Percentiles rank a stretch among this genome's conserved stretches.
Conservation (phyloP, 352 stramenopile species). For the Pythium folliculosum region DNA sequence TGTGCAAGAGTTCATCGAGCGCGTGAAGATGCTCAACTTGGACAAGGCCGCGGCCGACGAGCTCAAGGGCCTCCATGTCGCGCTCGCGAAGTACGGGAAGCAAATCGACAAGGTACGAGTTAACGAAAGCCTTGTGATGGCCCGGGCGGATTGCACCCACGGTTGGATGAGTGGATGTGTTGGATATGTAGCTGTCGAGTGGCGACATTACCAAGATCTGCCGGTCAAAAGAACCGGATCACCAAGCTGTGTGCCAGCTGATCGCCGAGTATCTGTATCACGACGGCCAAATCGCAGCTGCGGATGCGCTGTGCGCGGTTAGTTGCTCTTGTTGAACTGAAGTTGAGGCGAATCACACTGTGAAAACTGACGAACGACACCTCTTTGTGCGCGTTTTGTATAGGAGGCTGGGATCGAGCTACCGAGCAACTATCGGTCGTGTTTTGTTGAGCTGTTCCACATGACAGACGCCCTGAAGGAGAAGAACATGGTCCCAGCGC, state of each 20-base stretch:
- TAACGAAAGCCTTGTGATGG: background rate
- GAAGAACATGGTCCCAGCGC: constrained; percentile 60
- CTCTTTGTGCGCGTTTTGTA: background rate
- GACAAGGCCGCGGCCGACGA: constrained; percentile 73
- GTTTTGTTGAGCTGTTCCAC: constrained; percentile 67
- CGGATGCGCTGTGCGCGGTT: constrained; percentile 71
- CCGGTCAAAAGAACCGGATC: constrained; percentile 57
- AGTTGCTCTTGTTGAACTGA: background rate
- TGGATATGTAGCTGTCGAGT: constrained; percentile 33
- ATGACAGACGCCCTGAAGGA: constrained; percentile 69
- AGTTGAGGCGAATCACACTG: background rate
- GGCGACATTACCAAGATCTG: constrained; percentile 73
- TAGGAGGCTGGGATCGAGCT: constrained; percentile 67
- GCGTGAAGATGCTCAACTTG: constrained; percentile 64
- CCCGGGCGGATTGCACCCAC: background rate
- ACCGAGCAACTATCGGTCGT: constrained; percentile 49
- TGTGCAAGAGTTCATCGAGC: constrained; percentile 65
- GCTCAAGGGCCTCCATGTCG: constrained; percentile 65
- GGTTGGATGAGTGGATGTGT: background rate
- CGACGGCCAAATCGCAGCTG: constrained; percentile 72
- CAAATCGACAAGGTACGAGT: constrained; percentile 73
- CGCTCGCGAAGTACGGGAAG: constrained; percentile 78
- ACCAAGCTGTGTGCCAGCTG: constrained; percentile 62
- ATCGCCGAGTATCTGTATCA: constrained; percentile 82
- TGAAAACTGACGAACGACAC: background rate